Percentiles rank a stretch among this genome's conserved stretches.
Evolutionary conservation across 768 basidiomycete genomes (phyloP).

Genomic region (Russula emetica): DNA sequence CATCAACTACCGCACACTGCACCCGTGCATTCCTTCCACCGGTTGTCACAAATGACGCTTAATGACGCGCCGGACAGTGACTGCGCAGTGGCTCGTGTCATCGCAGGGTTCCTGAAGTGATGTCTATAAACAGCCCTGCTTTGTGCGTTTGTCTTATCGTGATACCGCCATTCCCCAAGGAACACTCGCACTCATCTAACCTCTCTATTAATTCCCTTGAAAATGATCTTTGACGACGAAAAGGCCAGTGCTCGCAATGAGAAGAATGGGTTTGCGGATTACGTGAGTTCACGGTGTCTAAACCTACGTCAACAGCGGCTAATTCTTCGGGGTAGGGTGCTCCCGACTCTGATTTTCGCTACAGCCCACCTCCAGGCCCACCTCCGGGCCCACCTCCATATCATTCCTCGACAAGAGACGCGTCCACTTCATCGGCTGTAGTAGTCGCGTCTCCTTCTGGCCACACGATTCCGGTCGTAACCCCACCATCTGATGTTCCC

Average conservation of each 20-base stretch:
- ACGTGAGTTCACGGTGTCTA: constrained; percentile 1
- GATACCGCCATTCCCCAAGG: neutral
- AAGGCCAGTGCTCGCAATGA: neutral
- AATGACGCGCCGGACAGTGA: neutral
- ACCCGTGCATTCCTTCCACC: neutral
- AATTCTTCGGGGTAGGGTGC: neutral
- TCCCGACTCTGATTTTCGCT: neutral
- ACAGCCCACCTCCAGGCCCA: too few species aligned
- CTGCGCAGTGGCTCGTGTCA: neutral
- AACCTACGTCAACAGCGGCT: too few species aligned
- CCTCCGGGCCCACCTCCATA: constrained; percentile 8
- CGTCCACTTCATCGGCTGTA: constrained; percentile 6
- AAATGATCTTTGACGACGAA: constrained; percentile 4
- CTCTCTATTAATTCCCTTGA: neutral
- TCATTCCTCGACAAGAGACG: neutral
- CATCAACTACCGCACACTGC: neutral
- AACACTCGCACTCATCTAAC: neutral
- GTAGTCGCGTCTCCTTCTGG: constrained; percentile 8
- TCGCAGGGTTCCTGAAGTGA: neutral
- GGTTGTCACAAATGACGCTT: neutral
- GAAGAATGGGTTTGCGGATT: constrained; percentile 2
- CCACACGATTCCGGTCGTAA: neutral
- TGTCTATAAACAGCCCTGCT: constrained; percentile 4
- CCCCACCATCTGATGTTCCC: neutral
- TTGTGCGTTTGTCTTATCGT: neutral